Evolutionary conservation across 2,329 filamentous ascomycete species (phyloP), one percentile per base, ranked within the genome.

Genomic region (Cadophora sp.): DNA sequence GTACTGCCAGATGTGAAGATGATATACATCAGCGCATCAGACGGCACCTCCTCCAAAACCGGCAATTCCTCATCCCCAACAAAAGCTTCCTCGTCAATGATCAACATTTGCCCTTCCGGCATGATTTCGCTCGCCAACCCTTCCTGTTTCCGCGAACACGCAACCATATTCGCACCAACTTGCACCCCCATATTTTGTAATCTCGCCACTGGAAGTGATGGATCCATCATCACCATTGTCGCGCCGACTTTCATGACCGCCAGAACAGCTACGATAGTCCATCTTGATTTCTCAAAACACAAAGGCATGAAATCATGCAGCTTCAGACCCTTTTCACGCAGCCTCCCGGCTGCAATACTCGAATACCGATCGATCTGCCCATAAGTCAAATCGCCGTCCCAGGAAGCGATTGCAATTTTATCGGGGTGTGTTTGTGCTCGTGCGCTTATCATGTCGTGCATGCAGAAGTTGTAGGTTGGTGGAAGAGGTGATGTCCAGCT

Each of bases 401-500:
- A 76, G 4, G 75, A 73, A 39, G 50, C 33, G 11, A 81, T 75
- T 8, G 79, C 80, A 4, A 73, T 56, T 63, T 80, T 79, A 2
- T 79, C 72, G 0, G 79, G 77, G 16, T 76, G 68, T 13, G 72
- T 67, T 48, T 68, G 68, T 16, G 79, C 78, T 72, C 76, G 80
- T 62, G 82, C 74, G 4, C 79, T 73, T 18, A 85, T 74, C 64
- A 83, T 77, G 1, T 83, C 80, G 67, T 85, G 82, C 77, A 83
- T 83, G 72, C 82, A 83, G 47, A 78, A 79, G 43, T 79, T 74
- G 62, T 80, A 76, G 1, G 78, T 77, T 2, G 81, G 79, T 22
- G 82, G 82, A 1, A 84, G 68, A 2, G 76, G 67, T 33, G 81
- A 74, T 55, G 84, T 85, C 81, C 82, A 83, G 3, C 73, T 73